Conservation (phyloP, 225 moss, liverwort and hornwort species). For the Polytrichum commune region DNA sequence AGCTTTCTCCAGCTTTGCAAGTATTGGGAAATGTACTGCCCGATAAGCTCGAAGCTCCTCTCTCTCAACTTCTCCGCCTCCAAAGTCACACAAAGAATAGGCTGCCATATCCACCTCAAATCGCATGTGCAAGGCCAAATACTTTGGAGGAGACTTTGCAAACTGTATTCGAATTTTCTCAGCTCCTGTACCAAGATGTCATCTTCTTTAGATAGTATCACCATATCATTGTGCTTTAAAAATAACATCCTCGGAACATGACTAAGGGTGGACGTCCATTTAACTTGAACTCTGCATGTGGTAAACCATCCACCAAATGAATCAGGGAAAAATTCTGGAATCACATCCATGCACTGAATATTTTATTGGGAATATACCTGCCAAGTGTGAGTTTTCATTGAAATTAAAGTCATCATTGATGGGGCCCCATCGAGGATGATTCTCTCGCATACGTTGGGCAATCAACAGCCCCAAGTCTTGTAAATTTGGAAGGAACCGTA, state of each 20-base stretch:
- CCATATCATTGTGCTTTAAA: no score
- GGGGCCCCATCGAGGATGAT: constrained; percentile 77
- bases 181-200: constrained; percentile 13
- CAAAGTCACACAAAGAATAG: constrained; percentile 90
- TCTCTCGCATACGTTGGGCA: constrained; percentile 72
- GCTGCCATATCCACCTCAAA: constrained; percentile 98
- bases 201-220: no score
- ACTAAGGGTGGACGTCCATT: no score
- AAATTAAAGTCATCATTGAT: constrained; percentile 35
- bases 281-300: no score
- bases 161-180: constrained; percentile 25
- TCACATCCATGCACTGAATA: no score
- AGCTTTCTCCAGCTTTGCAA: constrained; percentile 63
- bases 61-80: constrained; percentile 77
- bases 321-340: no score
- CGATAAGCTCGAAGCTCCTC: constrained; percentile 78
- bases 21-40: constrained; percentile 67
- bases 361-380: no score
- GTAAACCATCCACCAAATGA: no score
- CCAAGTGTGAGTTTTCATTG: constrained; percentile 3
- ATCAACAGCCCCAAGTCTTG: constrained; percentile 49
- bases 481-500: constrained; percentile 67
- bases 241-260: no score
- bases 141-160: constrained; percentile 42
- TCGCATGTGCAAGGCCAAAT: constrained; percentile 84